These are phyloP conservation scores for Puccinia coronata DNA, from an alignment of 1,284 basidiomycete genomes.

Conservation along the genomic window DNA sequence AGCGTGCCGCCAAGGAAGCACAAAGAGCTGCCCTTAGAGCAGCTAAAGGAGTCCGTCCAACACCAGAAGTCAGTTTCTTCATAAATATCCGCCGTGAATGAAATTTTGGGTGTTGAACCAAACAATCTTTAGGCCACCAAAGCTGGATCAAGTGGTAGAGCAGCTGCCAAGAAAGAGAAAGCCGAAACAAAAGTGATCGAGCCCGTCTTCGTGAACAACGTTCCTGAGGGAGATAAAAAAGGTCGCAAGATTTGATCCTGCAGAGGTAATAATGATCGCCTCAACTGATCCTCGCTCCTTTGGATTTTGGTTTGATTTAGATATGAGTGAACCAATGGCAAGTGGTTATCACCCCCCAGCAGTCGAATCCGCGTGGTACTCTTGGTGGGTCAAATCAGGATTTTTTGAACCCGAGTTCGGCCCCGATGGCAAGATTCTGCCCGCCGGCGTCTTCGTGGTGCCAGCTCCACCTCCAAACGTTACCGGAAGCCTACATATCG, in stretches of 20 bases:
- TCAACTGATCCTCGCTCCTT: not conserved
- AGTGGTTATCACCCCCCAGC: constrained; percentile 91
- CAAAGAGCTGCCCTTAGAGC: constrained; percentile 39
- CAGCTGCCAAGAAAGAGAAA: constrained; percentile 44
- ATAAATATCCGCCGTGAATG: not conserved
- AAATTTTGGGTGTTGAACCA: not conserved
- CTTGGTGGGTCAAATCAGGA: constrained; percentile 91
- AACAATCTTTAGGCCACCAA: not conserved
- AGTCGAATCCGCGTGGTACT: constrained; percentile 95
- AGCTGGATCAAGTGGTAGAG: constrained; percentile 5
- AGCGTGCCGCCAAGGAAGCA: constrained; percentile 42
- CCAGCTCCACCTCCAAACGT: constrained; percentile 97
- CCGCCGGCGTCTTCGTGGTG: constrained; percentile 71
- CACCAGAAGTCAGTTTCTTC: not conserved
- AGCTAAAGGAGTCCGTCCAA: constrained; percentile 12
- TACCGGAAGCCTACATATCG: constrained; percentile 93
- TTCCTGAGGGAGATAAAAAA: constrained; percentile 43
- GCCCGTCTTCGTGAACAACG: constrained; percentile 29
- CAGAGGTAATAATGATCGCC: not conserved
- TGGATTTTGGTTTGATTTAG: constrained; percentile 61
- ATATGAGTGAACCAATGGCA: constrained; percentile 83
- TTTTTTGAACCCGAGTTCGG: constrained; percentile 82
- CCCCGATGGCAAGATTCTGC: constrained; percentile 63
- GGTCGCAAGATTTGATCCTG: not conserved
- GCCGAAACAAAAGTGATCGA: constrained; percentile 11